Percentiles rank a stretch among this genome's conserved stretches.
phyloP scores from a whole-genome alignment of 768 basidiomycete species.

The Peribolospora kevripleyi region DNA sequence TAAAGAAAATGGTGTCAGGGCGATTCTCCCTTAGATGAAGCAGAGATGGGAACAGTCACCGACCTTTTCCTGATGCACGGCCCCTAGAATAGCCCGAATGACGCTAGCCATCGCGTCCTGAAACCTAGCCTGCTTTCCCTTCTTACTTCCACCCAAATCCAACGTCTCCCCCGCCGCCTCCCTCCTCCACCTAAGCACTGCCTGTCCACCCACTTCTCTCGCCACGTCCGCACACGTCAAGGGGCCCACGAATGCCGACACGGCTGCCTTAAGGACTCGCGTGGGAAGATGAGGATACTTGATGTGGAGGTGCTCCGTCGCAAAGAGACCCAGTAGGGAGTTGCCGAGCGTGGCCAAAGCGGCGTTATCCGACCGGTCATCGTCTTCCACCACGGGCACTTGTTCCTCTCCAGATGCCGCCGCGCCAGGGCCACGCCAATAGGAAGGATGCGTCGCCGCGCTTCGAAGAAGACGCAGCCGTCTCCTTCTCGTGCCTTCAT shows the following conservation, averaged over 20 bases:
- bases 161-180: conserved; percentile 25
- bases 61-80: conserved; percentile 70
- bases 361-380: conserved; percentile 32
- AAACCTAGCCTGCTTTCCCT: conserved; percentile 34
- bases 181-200: conserved; percentile 59
- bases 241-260: conserved; percentile 77
- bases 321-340: conserved; percentile 69
- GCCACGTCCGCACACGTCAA: conserved; percentile 61
- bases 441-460: too few species aligned
- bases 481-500: too few species aligned
- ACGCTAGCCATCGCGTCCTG: conserved; percentile 74
- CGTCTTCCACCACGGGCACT: too few species aligned
- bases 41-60: conserved; percentile 7
- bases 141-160: not conserved
- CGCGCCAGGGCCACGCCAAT: too few species aligned
- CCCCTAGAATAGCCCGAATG: conserved; percentile 60
- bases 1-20: not conserved
- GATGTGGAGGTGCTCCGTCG: conserved; percentile 53
- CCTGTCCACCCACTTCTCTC: conserved; percentile 50
- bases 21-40: not conserved
- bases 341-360: conserved; percentile 58
- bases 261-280: conserved; percentile 66
- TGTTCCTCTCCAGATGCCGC: too few species aligned
- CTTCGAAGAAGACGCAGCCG: too few species aligned
- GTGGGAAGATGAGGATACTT: conserved; percentile 78